phyloP scores from a whole-genome alignment of 2,329 filamentous ascomycete species.

The Blumeria hordei region DNA sequence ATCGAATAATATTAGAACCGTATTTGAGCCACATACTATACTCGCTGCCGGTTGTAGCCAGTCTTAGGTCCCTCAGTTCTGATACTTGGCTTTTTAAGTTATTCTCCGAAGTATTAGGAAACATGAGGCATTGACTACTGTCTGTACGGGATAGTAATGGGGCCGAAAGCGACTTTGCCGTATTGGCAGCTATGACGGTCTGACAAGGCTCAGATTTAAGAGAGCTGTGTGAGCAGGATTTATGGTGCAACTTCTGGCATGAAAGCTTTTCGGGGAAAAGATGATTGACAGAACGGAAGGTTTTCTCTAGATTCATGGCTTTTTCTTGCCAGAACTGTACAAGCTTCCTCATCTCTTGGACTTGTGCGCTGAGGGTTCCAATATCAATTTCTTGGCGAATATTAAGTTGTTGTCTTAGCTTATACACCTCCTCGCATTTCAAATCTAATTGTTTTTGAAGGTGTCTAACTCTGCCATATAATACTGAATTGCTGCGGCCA shows the following conservation, averaged over 20 bases:
- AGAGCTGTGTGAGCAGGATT: no score
- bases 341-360: conserved; percentile 21
- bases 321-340: conserved; percentile 26
- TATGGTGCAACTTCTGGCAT: background rate
- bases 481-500: conserved; percentile 12
- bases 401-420: conserved; percentile 23
- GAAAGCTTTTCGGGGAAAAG: background rate
- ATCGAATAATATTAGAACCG: no score
- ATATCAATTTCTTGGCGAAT: conserved; percentile 20
- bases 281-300: background rate
- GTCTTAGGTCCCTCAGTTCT: no score
- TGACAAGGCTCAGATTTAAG: no score
- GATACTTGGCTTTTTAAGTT: no score
- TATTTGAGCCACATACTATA: no score
- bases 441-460: conserved; percentile 24
- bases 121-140: no score
- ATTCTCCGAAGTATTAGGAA: no score
- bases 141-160: no score
- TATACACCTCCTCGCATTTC: conserved; percentile 22
- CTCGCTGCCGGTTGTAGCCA: no score
- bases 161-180: no score
- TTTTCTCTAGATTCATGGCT: conserved; percentile 29
- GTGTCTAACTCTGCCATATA: conserved; percentile 24
- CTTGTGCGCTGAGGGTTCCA: conserved; percentile 23
- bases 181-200: no score